Evolutionary conservation across 139 green algal species (phyloP).

Genomic region (Tetradesmus obliquus): DNA sequence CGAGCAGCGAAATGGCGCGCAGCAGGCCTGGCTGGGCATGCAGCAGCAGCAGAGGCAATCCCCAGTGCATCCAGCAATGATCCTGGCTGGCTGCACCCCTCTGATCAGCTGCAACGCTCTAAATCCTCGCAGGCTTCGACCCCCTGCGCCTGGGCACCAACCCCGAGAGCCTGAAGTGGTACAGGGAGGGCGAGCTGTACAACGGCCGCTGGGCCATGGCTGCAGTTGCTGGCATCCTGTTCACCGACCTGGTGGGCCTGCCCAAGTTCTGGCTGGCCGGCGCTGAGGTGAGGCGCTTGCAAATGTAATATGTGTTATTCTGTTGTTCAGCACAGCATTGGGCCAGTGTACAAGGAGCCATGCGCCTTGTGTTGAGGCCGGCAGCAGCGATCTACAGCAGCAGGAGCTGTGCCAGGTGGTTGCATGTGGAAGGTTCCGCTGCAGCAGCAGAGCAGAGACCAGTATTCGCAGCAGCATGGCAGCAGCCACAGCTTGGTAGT

Average conservation of each 20-base stretch:
- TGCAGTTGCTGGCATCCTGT: conserved; percentile 88
- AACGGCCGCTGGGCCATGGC: conserved; percentile 95
- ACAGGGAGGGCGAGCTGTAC: conserved; percentile 86
- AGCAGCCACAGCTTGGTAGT: no score
- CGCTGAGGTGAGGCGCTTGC: conserved; percentile 64
- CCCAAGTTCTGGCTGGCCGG: conserved; percentile 87
- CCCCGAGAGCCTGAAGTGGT: conserved; percentile 70
- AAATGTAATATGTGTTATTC: neutral
- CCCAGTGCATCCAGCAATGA: neutral
- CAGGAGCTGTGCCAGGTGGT: no score
- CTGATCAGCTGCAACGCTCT: neutral
- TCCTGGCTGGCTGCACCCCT: neutral
- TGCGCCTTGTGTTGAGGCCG: neutral
- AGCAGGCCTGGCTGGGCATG: neutral
- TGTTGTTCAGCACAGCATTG: conserved; percentile 33
- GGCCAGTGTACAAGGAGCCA: conserved; percentile 8
- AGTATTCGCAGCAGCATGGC: neutral
- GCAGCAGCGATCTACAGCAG: neutral
- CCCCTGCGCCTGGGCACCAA: conserved; percentile 75
- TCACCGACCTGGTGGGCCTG: conserved; percentile 77
- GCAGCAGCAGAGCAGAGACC: no score
- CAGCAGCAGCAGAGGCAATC: conserved; percentile 11
- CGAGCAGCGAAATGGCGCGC: neutral
- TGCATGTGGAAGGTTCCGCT: no score
- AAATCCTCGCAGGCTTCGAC: conserved; percentile 68